Evolutionary conservation across 2,329 filamentous ascomycete genomes (phyloP).

Genomic region (Hypoxylon sp.): DNA sequence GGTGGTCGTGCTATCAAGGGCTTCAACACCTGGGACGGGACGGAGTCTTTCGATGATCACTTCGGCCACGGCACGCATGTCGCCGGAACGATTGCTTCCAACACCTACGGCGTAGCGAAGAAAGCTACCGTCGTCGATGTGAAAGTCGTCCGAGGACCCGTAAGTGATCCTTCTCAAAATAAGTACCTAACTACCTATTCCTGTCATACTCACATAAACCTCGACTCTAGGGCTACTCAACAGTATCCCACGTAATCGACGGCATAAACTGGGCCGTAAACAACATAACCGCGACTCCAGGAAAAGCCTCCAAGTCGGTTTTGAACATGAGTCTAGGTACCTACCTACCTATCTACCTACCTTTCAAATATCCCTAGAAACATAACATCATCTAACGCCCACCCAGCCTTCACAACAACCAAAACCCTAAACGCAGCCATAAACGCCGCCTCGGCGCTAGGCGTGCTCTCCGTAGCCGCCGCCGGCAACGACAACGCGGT

Average conservation of each 20-base stretch:
- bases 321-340: constrained; percentile 44
- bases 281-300: constrained; percentile 21
- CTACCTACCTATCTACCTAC: not conserved
- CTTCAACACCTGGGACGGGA: constrained; percentile 32
- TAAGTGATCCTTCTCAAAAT: constrained; percentile 21
- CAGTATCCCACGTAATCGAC: constrained; percentile 42
- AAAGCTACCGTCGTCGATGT: constrained; percentile 32
- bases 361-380: too few relatives aligned
- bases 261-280: constrained; percentile 46
- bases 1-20: constrained; percentile 39
- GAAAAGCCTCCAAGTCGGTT: constrained; percentile 24
- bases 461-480: constrained; percentile 60
- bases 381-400: constrained; percentile 2
- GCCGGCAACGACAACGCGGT: constrained; percentile 59
- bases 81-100: constrained; percentile 29
- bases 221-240: constrained; percentile 22
- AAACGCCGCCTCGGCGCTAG: constrained; percentile 51
- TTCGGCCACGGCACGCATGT: constrained; percentile 52
- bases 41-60: constrained; percentile 33
- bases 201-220: not conserved
- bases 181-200: not conserved
- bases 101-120: constrained; percentile 36
- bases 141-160: constrained; percentile 25
- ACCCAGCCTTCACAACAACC: constrained; percentile 16
- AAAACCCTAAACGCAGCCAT: constrained; percentile 58